A percentile compares a stretch with the other conserved stretches of the same genome.
These are phyloP conservation scores for Aspergillus quadrilineatus DNA, from an alignment of 2,329 filamentous ascomycete genomes.

Conservation along the genomic window DNA sequence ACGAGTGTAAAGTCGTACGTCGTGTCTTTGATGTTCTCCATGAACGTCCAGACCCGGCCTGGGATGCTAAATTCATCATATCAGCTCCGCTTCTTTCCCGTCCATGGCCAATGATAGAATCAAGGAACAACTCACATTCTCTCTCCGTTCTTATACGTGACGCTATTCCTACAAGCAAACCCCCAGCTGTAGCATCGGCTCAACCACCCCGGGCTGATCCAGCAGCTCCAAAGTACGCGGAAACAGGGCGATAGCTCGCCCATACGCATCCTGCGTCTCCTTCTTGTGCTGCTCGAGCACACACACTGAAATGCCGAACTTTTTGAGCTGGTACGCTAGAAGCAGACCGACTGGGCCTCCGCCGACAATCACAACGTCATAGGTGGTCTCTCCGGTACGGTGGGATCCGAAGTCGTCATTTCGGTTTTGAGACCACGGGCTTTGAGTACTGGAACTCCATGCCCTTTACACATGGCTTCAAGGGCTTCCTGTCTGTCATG, in stretches of 20 bases:
- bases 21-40: conserved; percentile 47
- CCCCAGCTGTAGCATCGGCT: conserved; percentile 61
- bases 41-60: conserved; percentile 42
- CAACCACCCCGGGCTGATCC: conserved; percentile 42
- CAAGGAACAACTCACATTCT: neutral
- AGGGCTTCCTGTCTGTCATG: conserved; percentile 42
- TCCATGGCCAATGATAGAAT: neutral
- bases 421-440: conserved; percentile 33
- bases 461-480: conserved; percentile 48
- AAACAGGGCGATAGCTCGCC: conserved; percentile 42
- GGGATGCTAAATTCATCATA: neutral
- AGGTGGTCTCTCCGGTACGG: neutral
- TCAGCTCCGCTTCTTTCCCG: neutral
- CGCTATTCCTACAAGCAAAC: conserved; percentile 27
- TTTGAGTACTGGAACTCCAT: conserved; percentile 48
- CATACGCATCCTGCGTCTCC: neutral
- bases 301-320: conserved; percentile 9
- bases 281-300: conserved; percentile 1
- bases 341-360: conserved; percentile 12
- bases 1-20: neutral
- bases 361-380: conserved; percentile 8
- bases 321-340: conserved; percentile 10
- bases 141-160: neutral
- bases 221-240: conserved; percentile 50
- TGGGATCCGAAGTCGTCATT: conserved; percentile 1